A percentile compares a stretch with the other conserved stretches of the same genome.
Conservation (phyloP, 768 basidiomycete species). For the Rhodotorula graminis region DNA sequence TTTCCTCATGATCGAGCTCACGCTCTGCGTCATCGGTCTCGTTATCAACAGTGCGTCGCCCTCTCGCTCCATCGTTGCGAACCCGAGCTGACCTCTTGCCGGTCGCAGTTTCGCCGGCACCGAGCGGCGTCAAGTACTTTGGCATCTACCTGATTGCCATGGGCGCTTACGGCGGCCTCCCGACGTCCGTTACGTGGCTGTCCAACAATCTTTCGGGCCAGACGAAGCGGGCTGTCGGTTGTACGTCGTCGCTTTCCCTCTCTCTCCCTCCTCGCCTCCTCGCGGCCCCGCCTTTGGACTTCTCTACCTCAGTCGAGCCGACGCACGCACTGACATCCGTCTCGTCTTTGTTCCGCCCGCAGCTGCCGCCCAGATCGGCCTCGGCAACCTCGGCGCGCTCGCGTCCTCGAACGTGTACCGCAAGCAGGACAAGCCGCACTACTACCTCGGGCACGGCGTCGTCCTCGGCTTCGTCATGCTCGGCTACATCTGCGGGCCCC, state of each 20-base stretch:
- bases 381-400: constrained; percentile 40
- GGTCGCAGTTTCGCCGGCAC: constrained; percentile 32
- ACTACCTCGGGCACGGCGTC: constrained; percentile 38
- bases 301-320: too few species aligned
- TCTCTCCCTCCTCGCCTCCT: not conserved
- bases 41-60: constrained; percentile 35
- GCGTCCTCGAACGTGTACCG: constrained; percentile 39
- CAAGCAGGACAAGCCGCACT: constrained; percentile 24
- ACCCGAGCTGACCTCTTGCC: not conserved
- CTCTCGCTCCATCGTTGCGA: too few species aligned
- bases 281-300: too few species aligned
- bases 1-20: constrained; percentile 36
- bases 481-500: constrained; percentile 28
- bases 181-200: constrained; percentile 36
- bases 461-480: constrained; percentile 37
- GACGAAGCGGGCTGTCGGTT: constrained; percentile 15
- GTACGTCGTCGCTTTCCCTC: not conserved
- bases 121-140: constrained; percentile 38
- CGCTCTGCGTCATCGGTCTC: constrained; percentile 34
- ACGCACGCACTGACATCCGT: too few species aligned
- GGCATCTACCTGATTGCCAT: constrained; percentile 39
- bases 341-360: not conserved
- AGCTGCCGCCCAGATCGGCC: constrained; percentile 38
- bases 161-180: constrained; percentile 39
- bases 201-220: constrained; percentile 38